Percentiles rank a stretch among this genome's conserved stretches.
Evolutionary conservation across 805 yeast species (phyloP).

Genomic region (Ogataea pini): DNA sequence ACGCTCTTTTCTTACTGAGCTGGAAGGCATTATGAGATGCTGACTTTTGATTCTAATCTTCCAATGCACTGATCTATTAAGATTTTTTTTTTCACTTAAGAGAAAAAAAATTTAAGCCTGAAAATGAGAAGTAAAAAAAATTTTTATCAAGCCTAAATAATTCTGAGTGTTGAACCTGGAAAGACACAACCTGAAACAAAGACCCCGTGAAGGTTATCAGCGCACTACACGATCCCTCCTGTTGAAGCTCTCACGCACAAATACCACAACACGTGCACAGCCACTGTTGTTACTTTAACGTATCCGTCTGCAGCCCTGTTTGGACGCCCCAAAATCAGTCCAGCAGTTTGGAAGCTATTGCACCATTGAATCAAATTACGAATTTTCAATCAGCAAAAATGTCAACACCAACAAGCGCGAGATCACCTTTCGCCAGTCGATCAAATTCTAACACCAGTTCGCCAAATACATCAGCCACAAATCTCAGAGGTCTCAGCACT

Average conservation of each 20-base stretch:
- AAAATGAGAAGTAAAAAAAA: constrained; percentile 4
- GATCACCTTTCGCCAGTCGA: constrained; percentile 16
- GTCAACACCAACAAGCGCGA: constrained; percentile 10
- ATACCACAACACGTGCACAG: not conserved
- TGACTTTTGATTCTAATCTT: not conserved
- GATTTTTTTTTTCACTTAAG: not conserved
- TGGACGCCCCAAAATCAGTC: not conserved
- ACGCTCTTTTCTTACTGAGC: constrained; percentile 19
- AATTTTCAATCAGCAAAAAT: not conserved
- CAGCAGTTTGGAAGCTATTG: constrained; percentile 5
- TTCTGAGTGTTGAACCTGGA: not conserved
- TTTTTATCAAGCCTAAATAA: constrained; percentile 3
- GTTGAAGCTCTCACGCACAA: not conserved
- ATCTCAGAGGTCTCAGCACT: constrained; percentile 6
- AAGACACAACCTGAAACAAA: constrained; percentile 1
- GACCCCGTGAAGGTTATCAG: not conserved
- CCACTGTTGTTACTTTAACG: not conserved
- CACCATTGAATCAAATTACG: not conserved
- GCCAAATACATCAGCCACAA: constrained; percentile 9
- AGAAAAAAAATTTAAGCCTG: constrained; percentile 1
- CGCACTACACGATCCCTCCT: not conserved
- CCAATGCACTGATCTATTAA: not conserved
- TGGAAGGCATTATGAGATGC: constrained; percentile 20
- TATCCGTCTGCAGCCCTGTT: constrained; percentile 2
- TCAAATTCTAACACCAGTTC: constrained; percentile 9